These are phyloP conservation scores for Parafenestella ontariensis DNA, from an alignment of 2,329 filamentous ascomycete genomes.

Conservation along the genomic window DNA sequence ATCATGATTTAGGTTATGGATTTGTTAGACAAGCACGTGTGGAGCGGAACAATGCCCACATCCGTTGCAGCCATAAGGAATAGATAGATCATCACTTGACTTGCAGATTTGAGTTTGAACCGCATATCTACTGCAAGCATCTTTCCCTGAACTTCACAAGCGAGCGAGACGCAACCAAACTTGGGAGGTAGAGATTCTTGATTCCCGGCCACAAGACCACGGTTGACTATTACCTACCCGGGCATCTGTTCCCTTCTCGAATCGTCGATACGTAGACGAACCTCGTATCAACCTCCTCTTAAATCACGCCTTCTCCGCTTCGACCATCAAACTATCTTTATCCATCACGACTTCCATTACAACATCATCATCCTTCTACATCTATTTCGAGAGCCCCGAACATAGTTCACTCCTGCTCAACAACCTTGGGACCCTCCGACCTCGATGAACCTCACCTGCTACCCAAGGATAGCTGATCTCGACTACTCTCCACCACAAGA, in stretches of 20 bases:
- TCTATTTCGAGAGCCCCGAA: constrained; percentile 7
- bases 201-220: constrained; percentile 21
- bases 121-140: constrained; percentile 29
- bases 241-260: constrained; percentile 22
- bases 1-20: constrained; percentile 7
- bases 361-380: constrained; percentile 6
- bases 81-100: constrained; percentile 22
- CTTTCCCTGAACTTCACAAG: constrained; percentile 26
- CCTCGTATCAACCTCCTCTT: constrained; percentile 18
- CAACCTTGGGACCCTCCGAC: constrained; percentile 5
- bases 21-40: constrained; percentile 20
- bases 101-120: constrained; percentile 29
- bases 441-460: constrained; percentile 33
- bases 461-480: constrained; percentile 30
- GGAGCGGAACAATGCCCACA: constrained; percentile 19
- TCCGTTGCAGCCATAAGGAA: constrained; percentile 13
- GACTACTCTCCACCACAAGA: constrained; percentile 35
- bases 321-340: not conserved
- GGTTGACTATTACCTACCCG: constrained; percentile 22
- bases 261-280: constrained; percentile 33
- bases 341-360: constrained; percentile 4
- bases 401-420: constrained; percentile 12
- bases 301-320: not conserved
- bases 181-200: constrained; percentile 16
- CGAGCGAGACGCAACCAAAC: constrained; percentile 29